Base-by-base conservation (phyloP, 73 alveolate genomes). In the Paramecium primaurelia region DNA sequence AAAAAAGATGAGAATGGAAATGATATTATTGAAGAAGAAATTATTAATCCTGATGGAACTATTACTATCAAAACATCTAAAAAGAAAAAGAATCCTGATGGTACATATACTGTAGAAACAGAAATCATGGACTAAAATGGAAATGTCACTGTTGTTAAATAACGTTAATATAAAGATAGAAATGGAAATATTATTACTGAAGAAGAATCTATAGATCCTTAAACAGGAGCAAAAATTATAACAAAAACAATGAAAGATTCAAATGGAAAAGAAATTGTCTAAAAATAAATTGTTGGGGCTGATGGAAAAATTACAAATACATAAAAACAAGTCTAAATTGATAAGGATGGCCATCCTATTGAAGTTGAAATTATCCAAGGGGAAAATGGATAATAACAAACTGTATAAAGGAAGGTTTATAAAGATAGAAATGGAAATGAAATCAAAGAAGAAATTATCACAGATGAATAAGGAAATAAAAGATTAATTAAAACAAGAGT, bases 381-480 rank as follows among this genome's bases (percentile, higher is more conserved):
- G 12, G 94, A 89, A 12, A 54, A 89, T 28, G 94, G 94, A 11
- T 34, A 89, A 26, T 32, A 73, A 18, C 26, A 71, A 9, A 30
- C 80, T 16, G 51, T 71, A 8, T 45, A 58, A 11, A 89, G 42
- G 47, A 89, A 89, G 40, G 28, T 18, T 20, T 77, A 71, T 12
- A 44, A 64, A 34, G 94, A 89, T 73, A 73, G 44, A 14, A 44
- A 26, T 69, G 94, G 94, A 42, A 89, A 71, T 47, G 90, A 49
- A 6, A 32, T 89, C 5, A 71, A 47, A 36, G 88, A 47, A 14
- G 94, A 89, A 89, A 88, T 71, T n/a, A 83, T 68, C 8, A 51
- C 75, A 12, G 94, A 89, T 89, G 90, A 89, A 37, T 38, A 71
- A 34, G 94, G 94, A 10, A 71, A 89, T 40, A 89, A 89, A 44